Conservation (phyloP, 1,139 yeast species). For the Nematodospora anomalae region DNA sequence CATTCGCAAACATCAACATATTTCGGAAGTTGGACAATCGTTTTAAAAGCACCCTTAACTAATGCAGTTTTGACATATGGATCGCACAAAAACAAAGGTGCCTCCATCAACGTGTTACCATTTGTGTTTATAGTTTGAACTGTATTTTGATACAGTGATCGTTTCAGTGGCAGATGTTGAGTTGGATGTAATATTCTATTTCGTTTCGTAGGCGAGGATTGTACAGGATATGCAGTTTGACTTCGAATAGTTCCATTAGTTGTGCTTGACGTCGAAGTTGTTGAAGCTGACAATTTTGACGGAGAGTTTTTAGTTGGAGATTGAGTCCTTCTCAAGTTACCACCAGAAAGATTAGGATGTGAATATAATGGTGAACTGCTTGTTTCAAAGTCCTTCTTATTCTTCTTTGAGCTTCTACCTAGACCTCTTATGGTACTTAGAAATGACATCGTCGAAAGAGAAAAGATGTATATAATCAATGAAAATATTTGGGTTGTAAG, state of each 20-base stretch:
- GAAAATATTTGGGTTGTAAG: no score
- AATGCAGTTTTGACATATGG: constrained; percentile 93
- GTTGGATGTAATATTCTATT: constrained; percentile 22
- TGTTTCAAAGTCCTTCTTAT: constrained; percentile 42
- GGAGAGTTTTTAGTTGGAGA: constrained; percentile 31
- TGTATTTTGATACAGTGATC: constrained; percentile 12
- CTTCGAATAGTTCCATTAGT: constrained; percentile 3
- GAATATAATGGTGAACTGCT: constrained; percentile 26
- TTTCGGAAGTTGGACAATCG: constrained; percentile 92
- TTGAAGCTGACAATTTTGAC: constrained; percentile 30
- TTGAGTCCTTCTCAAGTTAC: constrained; percentile 39
- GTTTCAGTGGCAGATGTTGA: constrained; percentile 23
- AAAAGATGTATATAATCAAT: neutral
- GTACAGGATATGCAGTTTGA: constrained; percentile 1
- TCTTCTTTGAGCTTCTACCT: constrained; percentile 63
- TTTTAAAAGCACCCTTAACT: constrained; percentile 96
- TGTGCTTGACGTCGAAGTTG: constrained; percentile 4
- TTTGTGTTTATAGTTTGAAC: constrained; percentile 16
- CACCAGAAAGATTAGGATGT: constrained; percentile 32
- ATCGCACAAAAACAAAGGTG: constrained; percentile 78
- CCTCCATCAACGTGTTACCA: constrained; percentile 7
- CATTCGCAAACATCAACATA: constrained; percentile 94
- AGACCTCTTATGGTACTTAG: constrained; percentile 56
- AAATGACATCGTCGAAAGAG: constrained; percentile 36
- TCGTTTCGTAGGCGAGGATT: constrained; percentile 38